A percentile compares a stretch with the other conserved stretches of the same genome.
These are phyloP conservation scores for Diaporthe sp. DNA, from an alignment of 2,329 filamentous ascomycete genomes.

Conservation along the genomic window DNA sequence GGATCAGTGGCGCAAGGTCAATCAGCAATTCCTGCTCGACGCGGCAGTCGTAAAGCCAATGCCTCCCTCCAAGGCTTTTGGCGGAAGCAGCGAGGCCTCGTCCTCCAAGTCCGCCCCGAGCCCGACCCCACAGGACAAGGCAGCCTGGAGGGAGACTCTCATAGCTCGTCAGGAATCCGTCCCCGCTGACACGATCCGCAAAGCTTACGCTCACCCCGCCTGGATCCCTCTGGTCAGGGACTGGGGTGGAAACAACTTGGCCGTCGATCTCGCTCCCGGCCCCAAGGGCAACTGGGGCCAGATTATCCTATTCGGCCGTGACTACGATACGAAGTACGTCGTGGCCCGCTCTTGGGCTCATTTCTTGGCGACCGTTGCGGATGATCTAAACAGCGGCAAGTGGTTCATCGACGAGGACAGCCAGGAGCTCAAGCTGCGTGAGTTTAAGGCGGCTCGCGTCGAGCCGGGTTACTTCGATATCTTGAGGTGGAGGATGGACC, in stretches of 20 bases:
- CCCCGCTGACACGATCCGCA: slow-evolving; percentile 87
- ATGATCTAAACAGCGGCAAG: slow-evolving; percentile 91
- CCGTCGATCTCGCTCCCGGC: slow-evolving; percentile 91
- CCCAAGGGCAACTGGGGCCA: slow-evolving; percentile 94
- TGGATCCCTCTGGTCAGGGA: slow-evolving; percentile 98
- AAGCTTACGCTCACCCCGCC: slow-evolving; percentile 90
- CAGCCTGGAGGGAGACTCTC: slow-evolving; percentile 87
- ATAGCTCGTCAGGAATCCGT: slow-evolving; percentile 88
- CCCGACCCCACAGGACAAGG: slow-evolving; percentile 64
- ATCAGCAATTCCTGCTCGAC: slow-evolving; percentile 84
- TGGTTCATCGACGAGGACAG: slow-evolving; percentile 94
- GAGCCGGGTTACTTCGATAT: slow-evolving; percentile 97
- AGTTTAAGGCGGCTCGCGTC: slow-evolving; percentile 90
- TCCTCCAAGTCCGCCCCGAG: slow-evolving; percentile 73
- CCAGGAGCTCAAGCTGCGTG: slow-evolving; percentile 89
- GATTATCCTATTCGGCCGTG: slow-evolving; percentile 94
- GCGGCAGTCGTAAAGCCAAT: slow-evolving; percentile 70
- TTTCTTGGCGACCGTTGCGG: slow-evolving; percentile 87
- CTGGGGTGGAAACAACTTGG: slow-evolving; percentile 98
- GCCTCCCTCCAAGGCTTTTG: slow-evolving; percentile 78
- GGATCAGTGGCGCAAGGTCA: slow-evolving; percentile 95
- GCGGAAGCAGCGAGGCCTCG: slow-evolving; percentile 74
- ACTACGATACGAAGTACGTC: slow-evolving; percentile 99
- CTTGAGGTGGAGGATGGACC: slow-evolving; percentile 92
- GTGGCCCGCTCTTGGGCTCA: slow-evolving; percentile 91